Base-by-base conservation (phyloP, 176 grass and related monocot genomes). In the Oryza brachyantha region DNA sequence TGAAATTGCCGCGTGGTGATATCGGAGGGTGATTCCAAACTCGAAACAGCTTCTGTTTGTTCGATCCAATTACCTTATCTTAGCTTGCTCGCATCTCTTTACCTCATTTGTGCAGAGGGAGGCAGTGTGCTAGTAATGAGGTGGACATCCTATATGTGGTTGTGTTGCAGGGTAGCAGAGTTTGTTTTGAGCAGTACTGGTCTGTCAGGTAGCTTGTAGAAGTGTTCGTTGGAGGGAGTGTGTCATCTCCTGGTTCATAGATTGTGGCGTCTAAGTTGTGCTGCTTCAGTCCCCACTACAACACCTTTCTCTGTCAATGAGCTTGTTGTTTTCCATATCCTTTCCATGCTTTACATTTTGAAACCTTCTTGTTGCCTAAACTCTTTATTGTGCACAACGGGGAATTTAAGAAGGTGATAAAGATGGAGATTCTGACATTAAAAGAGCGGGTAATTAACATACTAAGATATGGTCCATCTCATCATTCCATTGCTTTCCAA, bases 271-370 rank as follows among this genome's bases (percentile, higher is more conserved):
- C 35, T 75, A 39, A 61, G n/a, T 66, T 41, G 48, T 8, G 13
- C 40, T 16, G 28, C 41, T 78, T 76, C 45, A n/a, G 5, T 73
- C 37, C 37, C 28, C 78, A 57, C 7, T 61, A 63, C 39, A 76
- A 76, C 61, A 72, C n/a, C n/a, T 77, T 11, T 54, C 74, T n/a
- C 60, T 74, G 13, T 21, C 25, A 60, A 74, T 74, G 39, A 61
- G 61, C n/a, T 68, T 40, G 39, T 21, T 84, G 26, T 84, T 73
- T 70, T 79, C 79, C 64, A 70, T 14, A 43, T 62, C 14, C 38
- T 71, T 79, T 74, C 69, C 26, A n/a, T 69, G 52, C 43, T 84
- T 74, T 17, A 43, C 27, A 24, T 69, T 66, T 28, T 42, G 0
- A 27, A 68, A 41, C 14, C 3, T n/a, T 25, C 3, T 14, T 57